Evolutionary conservation across 163 green algal genomes (phyloP), one percentile per base, ranked within the genome.

Genomic region (Scenedesmus sp.): DNA sequence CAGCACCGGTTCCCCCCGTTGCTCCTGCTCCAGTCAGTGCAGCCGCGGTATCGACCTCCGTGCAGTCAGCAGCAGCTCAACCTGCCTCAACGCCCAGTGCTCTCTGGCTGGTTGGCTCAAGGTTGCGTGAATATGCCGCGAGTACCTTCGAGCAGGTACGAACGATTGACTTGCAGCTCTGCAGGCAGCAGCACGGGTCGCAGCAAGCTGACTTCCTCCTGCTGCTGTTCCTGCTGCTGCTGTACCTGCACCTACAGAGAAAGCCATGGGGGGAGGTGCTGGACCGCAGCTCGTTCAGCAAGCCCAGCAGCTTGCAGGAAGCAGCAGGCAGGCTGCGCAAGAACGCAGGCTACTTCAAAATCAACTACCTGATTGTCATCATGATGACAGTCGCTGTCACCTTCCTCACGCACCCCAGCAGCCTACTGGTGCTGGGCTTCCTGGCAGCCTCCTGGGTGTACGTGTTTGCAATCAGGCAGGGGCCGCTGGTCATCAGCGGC

Each of bases 341-440:
- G 89, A 99, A 99, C 91, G 91, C 95, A 9, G 88, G 89, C 2
- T 99, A 99, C 94, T 99, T 99, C 91, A 93, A 94, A n/a, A 94
- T 98, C 87, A 99, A 99, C 94, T 99, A 99, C 92, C 90, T 97
- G 16, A 94, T 98, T 18, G 92, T 98, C 18, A 94, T 97, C 46
- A 23, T 98, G 57, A 86, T 94, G 26, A 97, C 96, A 18, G 97
- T 96, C 2, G 90, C 93, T 0, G 85, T 95, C 3, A 95, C 94
- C 18, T 97, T 98, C 89, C 59, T 96, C 26, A 94, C 97, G 82
- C 95, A 98, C 91, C 97, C 97, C 2, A 94, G 93, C 60, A 96
- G 95, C 18, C 83, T 98, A 12, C 90, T 98, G 5, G 96, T 98
- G 84, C 90, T 99, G 26, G 96, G 81, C 10, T 34, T 94, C 2